Evolutionary conservation across 805 yeast genomes (phyloP).

Genomic region (Candida bentonensis): DNA sequence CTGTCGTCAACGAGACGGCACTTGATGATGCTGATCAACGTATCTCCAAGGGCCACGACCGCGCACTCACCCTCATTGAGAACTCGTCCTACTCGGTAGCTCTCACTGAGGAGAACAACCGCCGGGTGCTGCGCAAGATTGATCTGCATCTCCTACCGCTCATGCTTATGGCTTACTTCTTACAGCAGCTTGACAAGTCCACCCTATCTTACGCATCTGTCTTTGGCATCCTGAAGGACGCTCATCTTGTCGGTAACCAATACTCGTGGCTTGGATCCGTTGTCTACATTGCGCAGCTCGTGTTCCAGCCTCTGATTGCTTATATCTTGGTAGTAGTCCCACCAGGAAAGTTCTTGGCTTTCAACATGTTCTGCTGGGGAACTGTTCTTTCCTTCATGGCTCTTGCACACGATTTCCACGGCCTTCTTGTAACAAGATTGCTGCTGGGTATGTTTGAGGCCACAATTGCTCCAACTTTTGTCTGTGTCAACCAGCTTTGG

Average conservation of each 20-base stretch:
- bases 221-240: conserved; percentile 22
- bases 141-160: conserved; percentile 27
- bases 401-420: conserved; percentile 28
- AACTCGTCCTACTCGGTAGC: conserved; percentile 2
- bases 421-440: conserved; percentile 29
- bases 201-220: conserved; percentile 26
- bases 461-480: conserved; percentile 38
- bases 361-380: conserved; percentile 28
- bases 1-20: conserved; percentile 18
- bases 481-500: conserved; percentile 44
- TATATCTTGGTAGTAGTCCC: conserved; percentile 21
- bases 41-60: neutral
- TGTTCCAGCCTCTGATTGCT: conserved; percentile 30
- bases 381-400: conserved; percentile 27
- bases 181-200: conserved; percentile 27
- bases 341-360: conserved; percentile 14
- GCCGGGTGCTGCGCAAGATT: conserved; percentile 25
- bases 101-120: conserved; percentile 17
- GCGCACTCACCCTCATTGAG: neutral
- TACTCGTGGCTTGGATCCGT: conserved; percentile 33
- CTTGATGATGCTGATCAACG: conserved; percentile 13
- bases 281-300: conserved; percentile 34
- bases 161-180: conserved; percentile 22
- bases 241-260: conserved; percentile 24
- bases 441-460: conserved; percentile 35